These are phyloP conservation scores for Floccularia luteovirens DNA, from an alignment of 768 basidiomycete species.

Conservation along the genomic window DNA sequence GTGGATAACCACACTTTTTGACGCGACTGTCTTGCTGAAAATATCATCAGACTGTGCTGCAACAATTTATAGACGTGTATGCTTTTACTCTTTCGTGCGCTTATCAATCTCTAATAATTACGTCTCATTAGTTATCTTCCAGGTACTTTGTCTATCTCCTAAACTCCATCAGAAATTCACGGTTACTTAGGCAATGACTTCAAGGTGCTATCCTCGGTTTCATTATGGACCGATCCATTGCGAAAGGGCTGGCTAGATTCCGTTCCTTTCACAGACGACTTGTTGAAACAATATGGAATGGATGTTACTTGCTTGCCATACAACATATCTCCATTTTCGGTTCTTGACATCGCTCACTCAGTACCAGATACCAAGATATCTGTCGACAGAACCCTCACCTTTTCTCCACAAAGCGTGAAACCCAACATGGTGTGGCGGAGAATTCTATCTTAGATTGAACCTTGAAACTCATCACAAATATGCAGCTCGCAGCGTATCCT, in stretches of 20 bases:
- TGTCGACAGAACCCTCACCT: conserved; percentile 34
- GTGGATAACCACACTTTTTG: conserved; percentile 6
- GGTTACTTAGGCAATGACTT: conserved; percentile 31
- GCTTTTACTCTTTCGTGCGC: too few relatives aligned
- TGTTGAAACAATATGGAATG: conserved; percentile 37
- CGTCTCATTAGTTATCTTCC: conserved; percentile 31
- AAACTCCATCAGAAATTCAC: not conserved
- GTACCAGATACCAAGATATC: conserved; percentile 31
- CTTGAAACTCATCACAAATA: not conserved
- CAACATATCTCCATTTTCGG: conserved; percentile 42
- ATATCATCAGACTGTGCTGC: too few relatives aligned
- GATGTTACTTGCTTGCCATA: conserved; percentile 53
- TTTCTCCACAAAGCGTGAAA: too few relatives aligned
- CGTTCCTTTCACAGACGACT: conserved; percentile 39
- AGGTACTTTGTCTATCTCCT: conserved; percentile 17
- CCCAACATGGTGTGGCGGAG: conserved; percentile 32
- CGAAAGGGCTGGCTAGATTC: conserved; percentile 13
- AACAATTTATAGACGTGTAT: too few relatives aligned
- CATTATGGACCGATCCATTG: conserved; percentile 22
- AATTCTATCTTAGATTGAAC: not conserved
- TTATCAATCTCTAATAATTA: not conserved
- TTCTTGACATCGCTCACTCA: conserved; percentile 30
- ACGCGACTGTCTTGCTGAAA: too few relatives aligned
- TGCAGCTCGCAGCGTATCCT: conserved; percentile 52
- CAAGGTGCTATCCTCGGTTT: conserved; percentile 35